Percentiles rank a stretch among this genome's conserved stretches.
phyloP scores from a whole-genome alignment of 1,284 basidiomycete species.

The Rhodotorula sp. region DNA sequence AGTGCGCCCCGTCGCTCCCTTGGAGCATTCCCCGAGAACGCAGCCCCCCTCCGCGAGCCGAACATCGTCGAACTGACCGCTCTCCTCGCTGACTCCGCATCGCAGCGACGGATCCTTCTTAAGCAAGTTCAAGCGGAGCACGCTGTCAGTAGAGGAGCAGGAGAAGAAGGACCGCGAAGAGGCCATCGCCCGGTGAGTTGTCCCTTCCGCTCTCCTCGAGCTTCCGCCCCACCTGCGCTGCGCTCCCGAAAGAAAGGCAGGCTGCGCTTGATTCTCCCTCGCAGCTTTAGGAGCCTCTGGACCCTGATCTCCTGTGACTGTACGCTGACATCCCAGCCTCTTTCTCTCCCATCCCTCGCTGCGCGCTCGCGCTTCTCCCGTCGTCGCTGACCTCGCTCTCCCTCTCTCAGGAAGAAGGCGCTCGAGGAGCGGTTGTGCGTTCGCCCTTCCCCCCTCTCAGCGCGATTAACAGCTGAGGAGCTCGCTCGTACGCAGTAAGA shows the following conservation, averaged over 20 bases:
- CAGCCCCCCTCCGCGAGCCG: background rate
- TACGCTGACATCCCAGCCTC: constrained; percentile 18
- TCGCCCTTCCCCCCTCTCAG: too few relatives aligned
- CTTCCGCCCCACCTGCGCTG: background rate
- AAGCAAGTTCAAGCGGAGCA: constrained; percentile 25
- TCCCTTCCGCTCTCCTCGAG: background rate
- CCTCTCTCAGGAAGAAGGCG: constrained; percentile 25
- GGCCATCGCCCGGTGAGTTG: constrained; percentile 28
- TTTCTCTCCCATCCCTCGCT: background rate
- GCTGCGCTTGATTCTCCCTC: background rate
- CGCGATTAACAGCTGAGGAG: background rate
- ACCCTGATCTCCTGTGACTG: background rate
- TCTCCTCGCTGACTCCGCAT: background rate
- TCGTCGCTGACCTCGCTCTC: background rate
- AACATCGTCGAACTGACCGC: background rate
- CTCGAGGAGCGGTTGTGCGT: constrained; percentile 32
- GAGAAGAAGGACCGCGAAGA: constrained; percentile 36
- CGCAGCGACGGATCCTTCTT: constrained; percentile 38
- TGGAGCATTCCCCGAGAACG: background rate
- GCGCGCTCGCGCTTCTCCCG: background rate
- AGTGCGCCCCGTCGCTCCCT: constrained; percentile 3
- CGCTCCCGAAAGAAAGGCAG: too few relatives aligned
- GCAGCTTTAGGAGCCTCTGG: background rate
- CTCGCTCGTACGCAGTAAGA: constrained; percentile 13
- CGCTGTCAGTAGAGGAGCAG: background rate